phyloP scores from a whole-genome alignment of 1,284 basidiomycete species.

The Laetiporus sulphureus region DNA sequence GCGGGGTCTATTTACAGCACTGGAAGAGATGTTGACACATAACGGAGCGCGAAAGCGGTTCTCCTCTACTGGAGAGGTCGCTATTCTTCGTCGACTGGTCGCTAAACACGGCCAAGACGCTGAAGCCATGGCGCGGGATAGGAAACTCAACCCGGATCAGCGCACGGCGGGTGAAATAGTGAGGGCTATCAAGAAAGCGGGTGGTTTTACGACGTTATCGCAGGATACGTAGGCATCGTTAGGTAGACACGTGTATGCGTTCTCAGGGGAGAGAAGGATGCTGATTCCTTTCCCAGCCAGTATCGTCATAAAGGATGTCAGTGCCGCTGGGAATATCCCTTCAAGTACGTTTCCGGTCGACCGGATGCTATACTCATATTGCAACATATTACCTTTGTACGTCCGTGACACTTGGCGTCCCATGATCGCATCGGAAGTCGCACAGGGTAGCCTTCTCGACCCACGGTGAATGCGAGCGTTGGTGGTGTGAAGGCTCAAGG shows the following conservation, averaged over 20 bases:
- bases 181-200: conserved; percentile 51
- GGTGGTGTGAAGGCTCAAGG: too few species aligned
- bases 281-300: too few species aligned
- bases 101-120: conserved; percentile 70
- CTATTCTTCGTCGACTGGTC: conserved; percentile 66
- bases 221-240: conserved; percentile 4
- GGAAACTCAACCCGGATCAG: conserved; percentile 79
- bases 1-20: conserved; percentile 26
- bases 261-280: not conserved
- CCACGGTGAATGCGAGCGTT: too few species aligned
- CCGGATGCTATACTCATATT: too few species aligned
- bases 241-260: conserved; percentile 10
- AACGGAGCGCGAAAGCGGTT: conserved; percentile 44
- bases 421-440: too few species aligned
- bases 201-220: conserved; percentile 27
- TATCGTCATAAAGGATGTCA: too few species aligned
- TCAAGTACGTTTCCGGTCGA: too few species aligned
- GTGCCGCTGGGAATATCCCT: too few species aligned
- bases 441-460: too few species aligned
- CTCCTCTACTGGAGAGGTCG: conserved; percentile 63
- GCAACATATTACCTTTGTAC: too few species aligned
- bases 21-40: conserved; percentile 40
- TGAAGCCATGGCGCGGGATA: conserved; percentile 75
- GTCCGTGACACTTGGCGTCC: too few species aligned
- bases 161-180: conserved; percentile 80